Conservation (phyloP, 805 yeast genomes). For the Suhomyces sp. region DNA sequence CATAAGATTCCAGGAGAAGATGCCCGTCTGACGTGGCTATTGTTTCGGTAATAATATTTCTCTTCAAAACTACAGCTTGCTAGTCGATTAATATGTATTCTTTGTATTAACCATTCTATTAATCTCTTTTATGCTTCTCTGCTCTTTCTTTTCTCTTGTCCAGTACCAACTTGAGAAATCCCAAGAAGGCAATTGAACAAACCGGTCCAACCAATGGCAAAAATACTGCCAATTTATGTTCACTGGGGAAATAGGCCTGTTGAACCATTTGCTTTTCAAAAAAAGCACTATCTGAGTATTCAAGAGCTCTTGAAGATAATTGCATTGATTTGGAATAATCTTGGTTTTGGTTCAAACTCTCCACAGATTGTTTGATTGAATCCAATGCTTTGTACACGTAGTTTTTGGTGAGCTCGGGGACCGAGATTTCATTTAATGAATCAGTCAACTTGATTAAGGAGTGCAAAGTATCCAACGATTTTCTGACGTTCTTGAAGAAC, state of each 20-base stretch:
- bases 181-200: conserved; percentile 58
- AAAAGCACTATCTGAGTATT: conserved; percentile 71
- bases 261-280: conserved; percentile 95
- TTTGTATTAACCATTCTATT: no score
- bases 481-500: conserved; percentile 55
- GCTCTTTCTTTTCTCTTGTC: conserved; percentile 32
- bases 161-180: conserved; percentile 45
- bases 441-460: conserved; percentile 70
- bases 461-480: conserved; percentile 65
- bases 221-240: conserved; percentile 92
- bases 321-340: conserved; percentile 30
- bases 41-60: no score
- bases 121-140: not conserved
- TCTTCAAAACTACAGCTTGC: no score
- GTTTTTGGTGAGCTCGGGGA: conserved; percentile 67
- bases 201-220: conserved; percentile 89
- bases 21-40: no score
- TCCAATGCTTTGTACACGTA: conserved; percentile 56
- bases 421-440: conserved; percentile 74
- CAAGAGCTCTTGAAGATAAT: conserved; percentile 55
- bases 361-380: conserved; percentile 38
- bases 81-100: no score
- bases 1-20: no score
- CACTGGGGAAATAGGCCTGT: conserved; percentile 92
- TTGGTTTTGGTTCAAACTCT: conserved; percentile 20